These are phyloP conservation scores for Phytophthora sojae DNA, from an alignment of 352 stramenopile species.

Conservation along the genomic window DNA sequence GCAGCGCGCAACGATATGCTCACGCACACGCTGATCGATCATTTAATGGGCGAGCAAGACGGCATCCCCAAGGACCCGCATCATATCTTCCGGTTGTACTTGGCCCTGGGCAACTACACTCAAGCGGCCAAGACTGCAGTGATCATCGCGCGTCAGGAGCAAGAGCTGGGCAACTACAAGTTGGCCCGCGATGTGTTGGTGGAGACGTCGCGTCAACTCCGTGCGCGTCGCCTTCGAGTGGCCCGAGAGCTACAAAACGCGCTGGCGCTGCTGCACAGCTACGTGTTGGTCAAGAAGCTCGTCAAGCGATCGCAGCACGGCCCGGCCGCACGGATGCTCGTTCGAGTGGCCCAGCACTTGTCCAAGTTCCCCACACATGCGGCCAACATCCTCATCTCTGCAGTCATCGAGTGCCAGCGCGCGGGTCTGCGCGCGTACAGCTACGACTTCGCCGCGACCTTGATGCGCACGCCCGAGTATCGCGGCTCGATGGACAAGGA, in stretches of 20 bases:
- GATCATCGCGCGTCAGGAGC: constrained; percentile 94
- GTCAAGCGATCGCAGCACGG: constrained; percentile 90
- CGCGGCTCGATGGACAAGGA: constrained; percentile 89
- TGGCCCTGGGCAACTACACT: constrained; percentile 94
- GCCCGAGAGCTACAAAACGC: constrained; percentile 85
- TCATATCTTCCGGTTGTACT: constrained; percentile 95
- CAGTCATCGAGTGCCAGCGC: constrained; percentile 95
- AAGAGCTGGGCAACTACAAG: constrained; percentile 94
- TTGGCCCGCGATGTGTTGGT: constrained; percentile 92
- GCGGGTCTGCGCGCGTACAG: constrained; percentile 89
- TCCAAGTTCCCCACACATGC: constrained; percentile 94
- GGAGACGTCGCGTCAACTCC: constrained; percentile 90
- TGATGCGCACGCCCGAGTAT: constrained; percentile 91
- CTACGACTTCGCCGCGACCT: constrained; percentile 92
- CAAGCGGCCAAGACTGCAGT: constrained; percentile 94
- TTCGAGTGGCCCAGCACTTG: constrained; percentile 91
- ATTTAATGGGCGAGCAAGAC: constrained; percentile 95
- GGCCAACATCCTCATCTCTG: constrained; percentile 92
- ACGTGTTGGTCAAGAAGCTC: constrained; percentile 94
- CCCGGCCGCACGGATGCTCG: constrained; percentile 88
- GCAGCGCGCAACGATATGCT: constrained; percentile 94
- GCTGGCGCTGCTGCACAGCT: constrained; percentile 94
- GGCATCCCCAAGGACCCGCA: constrained; percentile 95
- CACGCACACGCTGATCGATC: constrained; percentile 95
- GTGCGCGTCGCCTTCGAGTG: constrained; percentile 89